phyloP scores from a whole-genome alignment of 2,329 filamentous ascomycete genomes.

The Alternaria rosae region DNA sequence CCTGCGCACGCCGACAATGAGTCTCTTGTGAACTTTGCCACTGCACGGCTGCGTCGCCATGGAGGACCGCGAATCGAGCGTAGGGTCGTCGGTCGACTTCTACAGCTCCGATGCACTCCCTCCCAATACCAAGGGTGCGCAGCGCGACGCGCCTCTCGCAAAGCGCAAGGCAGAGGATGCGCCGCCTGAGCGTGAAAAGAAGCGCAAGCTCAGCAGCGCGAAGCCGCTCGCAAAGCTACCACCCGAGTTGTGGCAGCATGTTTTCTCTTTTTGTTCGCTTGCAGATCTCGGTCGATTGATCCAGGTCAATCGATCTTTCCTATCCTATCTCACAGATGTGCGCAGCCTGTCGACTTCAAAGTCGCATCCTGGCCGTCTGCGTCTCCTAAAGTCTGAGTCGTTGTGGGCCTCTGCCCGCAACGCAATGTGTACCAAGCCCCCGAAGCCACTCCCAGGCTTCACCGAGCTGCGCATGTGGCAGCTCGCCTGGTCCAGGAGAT shows the following conservation, averaged over 20 bases:
- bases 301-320: slow-evolving; percentile 72
- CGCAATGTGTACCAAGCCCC: slow-evolving; percentile 70
- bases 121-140: slow-evolving; percentile 18
- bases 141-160: slow-evolving; percentile 16
- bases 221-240: slow-evolving; percentile 56
- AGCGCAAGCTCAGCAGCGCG: slow-evolving; percentile 37
- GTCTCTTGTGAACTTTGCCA: slow-evolving; percentile 42
- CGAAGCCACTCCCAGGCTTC: slow-evolving; percentile 69
- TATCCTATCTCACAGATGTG: slow-evolving; percentile 54
- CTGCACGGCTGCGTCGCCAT: slow-evolving; percentile 32
- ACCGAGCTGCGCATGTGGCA: slow-evolving; percentile 81
- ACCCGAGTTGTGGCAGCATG: slow-evolving; percentile 72
- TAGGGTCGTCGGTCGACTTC: slow-evolving; percentile 48
- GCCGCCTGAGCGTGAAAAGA: slow-evolving; percentile 38
- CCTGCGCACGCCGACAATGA: slow-evolving; percentile 33
- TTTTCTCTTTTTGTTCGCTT: slow-evolving; percentile 73
- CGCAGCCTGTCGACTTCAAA: slow-evolving; percentile 41
- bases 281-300: slow-evolving; percentile 70
- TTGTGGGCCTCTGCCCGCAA: slow-evolving; percentile 77
- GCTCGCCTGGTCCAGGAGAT: slow-evolving; percentile 67
- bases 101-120: slow-evolving; percentile 40
- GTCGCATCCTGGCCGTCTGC: slow-evolving; percentile 41
- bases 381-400: slow-evolving; percentile 64
- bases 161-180: slow-evolving; percentile 49
- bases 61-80: slow-evolving; percentile 45